These are phyloP conservation scores for Tuber borchii DNA, from an alignment of 495 filamentous ascomycete genomes.

Conservation along the genomic window DNA sequence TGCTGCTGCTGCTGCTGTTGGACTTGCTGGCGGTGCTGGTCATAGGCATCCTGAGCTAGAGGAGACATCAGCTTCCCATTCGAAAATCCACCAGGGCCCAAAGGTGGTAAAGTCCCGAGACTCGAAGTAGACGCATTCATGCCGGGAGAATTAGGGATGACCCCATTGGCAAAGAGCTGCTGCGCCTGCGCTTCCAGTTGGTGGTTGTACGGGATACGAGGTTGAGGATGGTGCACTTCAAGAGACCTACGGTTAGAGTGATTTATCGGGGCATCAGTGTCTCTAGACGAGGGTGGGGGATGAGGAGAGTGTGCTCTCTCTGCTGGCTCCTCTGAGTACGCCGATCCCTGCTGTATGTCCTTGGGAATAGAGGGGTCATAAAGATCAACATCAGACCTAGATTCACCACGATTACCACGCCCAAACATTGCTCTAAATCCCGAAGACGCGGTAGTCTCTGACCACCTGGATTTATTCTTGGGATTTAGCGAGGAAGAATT, in stretches of 20 bases:
- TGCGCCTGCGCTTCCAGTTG: conserved; percentile 40
- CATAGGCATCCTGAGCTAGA: conserved; percentile 41
- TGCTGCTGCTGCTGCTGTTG: conserved; percentile 18
- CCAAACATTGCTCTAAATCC: conserved; percentile 42
- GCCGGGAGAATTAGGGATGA: conserved; percentile 31
- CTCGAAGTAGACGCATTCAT: conserved; percentile 37
- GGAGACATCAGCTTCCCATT: conserved; percentile 41
- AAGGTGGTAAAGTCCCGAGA: conserved; percentile 37
- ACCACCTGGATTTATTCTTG: conserved; percentile 86
- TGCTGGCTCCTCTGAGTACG: conserved; percentile 33
- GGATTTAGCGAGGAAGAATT: conserved; percentile 82
- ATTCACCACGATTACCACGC: conserved; percentile 38
- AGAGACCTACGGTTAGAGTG: conserved; percentile 40
- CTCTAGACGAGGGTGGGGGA: conserved; percentile 38
- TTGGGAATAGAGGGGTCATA: conserved; percentile 36
- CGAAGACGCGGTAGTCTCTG: conserved; percentile 87
- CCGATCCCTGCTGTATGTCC: conserved; percentile 27
- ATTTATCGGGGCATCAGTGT: conserved; percentile 40
- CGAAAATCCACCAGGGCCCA: conserved; percentile 40
- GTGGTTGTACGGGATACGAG: conserved; percentile 40
- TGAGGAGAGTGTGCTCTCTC: conserved; percentile 31
- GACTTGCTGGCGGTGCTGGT: conserved; percentile 37
- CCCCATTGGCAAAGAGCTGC: conserved; percentile 34
- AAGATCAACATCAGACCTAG: conserved; percentile 40
- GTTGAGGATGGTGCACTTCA: conserved; percentile 41